Evolutionary conservation across 2,329 filamentous ascomycete species (phyloP).

Genomic region (Trichoderma sp.): DNA sequence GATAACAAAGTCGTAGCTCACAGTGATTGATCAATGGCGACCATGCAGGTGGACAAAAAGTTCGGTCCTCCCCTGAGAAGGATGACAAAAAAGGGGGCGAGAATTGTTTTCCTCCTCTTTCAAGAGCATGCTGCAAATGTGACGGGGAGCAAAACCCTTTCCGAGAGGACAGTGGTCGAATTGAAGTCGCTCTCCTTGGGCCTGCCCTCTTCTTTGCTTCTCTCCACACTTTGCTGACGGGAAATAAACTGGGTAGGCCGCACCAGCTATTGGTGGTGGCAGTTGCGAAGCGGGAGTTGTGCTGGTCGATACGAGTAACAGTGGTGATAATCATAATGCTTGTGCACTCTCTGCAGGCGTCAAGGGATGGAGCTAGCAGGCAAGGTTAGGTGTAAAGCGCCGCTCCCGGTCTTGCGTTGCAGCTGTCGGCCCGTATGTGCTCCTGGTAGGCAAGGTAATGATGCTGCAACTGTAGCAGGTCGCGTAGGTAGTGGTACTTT

Average conservation of each 20-base stretch:
- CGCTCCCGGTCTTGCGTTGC: conserved; percentile 11
- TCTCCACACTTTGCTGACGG: conserved; percentile 23
- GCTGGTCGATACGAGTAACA: conserved; percentile 3
- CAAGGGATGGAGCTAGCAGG: conserved; percentile 16
- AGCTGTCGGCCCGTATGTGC: conserved; percentile 6
- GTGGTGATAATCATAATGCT: conserved; percentile 6
- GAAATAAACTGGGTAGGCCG: background rate
- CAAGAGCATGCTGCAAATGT: background rate
- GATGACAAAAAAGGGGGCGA: background rate
- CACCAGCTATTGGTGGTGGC: background rate
- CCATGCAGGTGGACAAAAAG: conserved; percentile 12
- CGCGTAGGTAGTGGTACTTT: background rate
- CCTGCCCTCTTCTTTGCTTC: background rate
- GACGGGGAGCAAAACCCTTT: background rate
- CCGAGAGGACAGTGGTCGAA: background rate
- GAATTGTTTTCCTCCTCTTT: background rate
- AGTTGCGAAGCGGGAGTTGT: conserved; percentile 9
- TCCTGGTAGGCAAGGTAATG: background rate
- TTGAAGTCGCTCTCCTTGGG: background rate
- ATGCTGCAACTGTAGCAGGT: background rate
- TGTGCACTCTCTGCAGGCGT: conserved; percentile 13
- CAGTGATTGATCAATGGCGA: conserved; percentile 7
- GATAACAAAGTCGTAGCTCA: conserved; percentile 14
- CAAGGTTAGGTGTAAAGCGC: conserved; percentile 2
- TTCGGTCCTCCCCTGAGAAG: background rate